Evolutionary conservation across 139 green algal genomes (phyloP).

Genomic region (Micractinium sp.): DNA sequence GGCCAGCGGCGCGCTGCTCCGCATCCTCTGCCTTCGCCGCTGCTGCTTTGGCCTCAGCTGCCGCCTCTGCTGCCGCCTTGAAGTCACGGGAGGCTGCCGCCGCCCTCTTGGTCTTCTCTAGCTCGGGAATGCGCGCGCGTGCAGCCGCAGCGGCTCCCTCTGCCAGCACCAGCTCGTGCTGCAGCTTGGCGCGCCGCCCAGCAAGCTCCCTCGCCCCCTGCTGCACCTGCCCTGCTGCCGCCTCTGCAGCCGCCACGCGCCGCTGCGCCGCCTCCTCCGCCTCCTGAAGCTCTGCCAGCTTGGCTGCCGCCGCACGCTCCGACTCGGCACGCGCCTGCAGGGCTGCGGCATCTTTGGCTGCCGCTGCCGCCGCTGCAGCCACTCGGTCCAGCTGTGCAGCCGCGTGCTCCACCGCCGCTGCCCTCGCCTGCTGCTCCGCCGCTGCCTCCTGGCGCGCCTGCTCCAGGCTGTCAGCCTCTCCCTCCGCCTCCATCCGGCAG

Average conservation of each 20-base stretch:
- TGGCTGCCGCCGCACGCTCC: background rate
- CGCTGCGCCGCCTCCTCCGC: conserved; percentile 7
- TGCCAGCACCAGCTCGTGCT: conserved; percentile 47
- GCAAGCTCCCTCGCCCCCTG: conserved; percentile 25
- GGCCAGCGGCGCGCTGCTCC: background rate
- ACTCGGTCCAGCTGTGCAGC: conserved; percentile 9
- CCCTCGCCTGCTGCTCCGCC: background rate
- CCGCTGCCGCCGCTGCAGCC: background rate
- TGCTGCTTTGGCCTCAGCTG: conserved; percentile 55
- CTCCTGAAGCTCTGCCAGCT: conserved; percentile 14
- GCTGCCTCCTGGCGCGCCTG: background rate
- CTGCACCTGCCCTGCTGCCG: conserved; percentile 35
- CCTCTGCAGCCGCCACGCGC: conserved; percentile 22
- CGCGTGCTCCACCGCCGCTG: background rate
- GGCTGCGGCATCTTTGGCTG: conserved; percentile 25
- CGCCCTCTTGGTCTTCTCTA: conserved; percentile 67
- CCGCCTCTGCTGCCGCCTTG: conserved; percentile 62
- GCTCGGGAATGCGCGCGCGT: conserved; percentile 48
- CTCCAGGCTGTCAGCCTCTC: background rate
- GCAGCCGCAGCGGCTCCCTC: conserved; percentile 41
- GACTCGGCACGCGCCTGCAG: background rate
- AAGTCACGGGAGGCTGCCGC: conserved; percentile 64
- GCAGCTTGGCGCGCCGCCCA: conserved; percentile 31
- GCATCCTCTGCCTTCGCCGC: conserved; percentile 1
- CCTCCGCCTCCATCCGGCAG: conserved; percentile 13